These are phyloP conservation scores for Wickerhamomyces alni DNA, from an alignment of 805 yeast species.

Conservation along the genomic window DNA sequence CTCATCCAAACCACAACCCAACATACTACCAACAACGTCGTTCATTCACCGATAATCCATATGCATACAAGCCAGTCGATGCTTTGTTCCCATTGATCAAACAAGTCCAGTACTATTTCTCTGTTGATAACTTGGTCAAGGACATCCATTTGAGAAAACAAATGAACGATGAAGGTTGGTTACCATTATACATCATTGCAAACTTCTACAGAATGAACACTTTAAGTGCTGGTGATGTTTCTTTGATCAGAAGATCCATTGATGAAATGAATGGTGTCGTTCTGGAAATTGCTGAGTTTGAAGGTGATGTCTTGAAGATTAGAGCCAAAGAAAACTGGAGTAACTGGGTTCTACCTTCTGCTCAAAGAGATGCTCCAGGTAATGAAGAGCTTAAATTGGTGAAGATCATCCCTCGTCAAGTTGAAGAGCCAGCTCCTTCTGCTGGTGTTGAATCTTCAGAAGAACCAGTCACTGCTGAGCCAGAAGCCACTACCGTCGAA, in stretches of 20 bases:
- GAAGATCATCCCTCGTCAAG: conserved; percentile 6
- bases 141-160: conserved; percentile 78
- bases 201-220: conserved; percentile 71
- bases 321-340: conserved; percentile 54
- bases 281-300: conserved; percentile 31
- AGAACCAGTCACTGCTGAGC: conserved; percentile 6
- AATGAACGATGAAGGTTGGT: conserved; percentile 73
- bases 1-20: neutral
- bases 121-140: conserved; percentile 78
- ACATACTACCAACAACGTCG: conserved; percentile 5
- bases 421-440: neutral
- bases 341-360: conserved; percentile 63
- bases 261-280: conserved; percentile 34
- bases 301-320: conserved; percentile 45
- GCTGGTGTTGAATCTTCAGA: neutral
- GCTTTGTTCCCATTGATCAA: conserved; percentile 18
- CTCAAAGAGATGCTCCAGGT: conserved; percentile 42
- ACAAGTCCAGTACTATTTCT: conserved; percentile 89
- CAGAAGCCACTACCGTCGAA: neutral
- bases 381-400: conserved; percentile 31
- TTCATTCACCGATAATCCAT: conserved; percentile 1
- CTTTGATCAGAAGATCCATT: conserved; percentile 49
- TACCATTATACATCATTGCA: conserved; percentile 56
- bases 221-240: conserved; percentile 49
- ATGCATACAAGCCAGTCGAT: conserved; percentile 12